Conservation (phyloP, 1,139 yeast genomes). For the Diutina siamensis region DNA sequence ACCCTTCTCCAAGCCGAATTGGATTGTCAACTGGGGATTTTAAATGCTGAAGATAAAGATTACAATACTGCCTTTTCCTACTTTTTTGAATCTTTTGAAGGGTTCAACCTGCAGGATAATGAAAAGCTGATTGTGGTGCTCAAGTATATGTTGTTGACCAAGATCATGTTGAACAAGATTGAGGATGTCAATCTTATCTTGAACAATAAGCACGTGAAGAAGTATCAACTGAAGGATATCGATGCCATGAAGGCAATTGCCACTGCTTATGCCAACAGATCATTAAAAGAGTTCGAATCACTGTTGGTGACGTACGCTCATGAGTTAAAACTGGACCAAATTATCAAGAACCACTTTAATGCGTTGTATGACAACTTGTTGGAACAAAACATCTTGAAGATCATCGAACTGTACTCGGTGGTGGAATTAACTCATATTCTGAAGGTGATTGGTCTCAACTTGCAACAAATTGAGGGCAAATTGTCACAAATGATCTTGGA, state of each 20-base stretch:
- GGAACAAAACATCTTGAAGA: slow-evolving; percentile 87
- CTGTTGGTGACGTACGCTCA: slow-evolving; percentile 59
- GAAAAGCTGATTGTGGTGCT: slow-evolving; percentile 64
- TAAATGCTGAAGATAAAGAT: slow-evolving; percentile 95
- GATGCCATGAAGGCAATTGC: slow-evolving; percentile 96
- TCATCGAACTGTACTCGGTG: slow-evolving; percentile 90
- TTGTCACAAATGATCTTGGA: slow-evolving; percentile 94
- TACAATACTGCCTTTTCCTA: slow-evolving; percentile 93
- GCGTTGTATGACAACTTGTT: slow-evolving; percentile 87
- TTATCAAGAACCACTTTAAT: slow-evolving; percentile 85
- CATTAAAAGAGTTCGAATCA: slow-evolving; percentile 80
- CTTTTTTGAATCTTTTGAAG: slow-evolving; percentile 91
- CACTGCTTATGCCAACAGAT: slow-evolving; percentile 78
- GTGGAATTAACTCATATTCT: slow-evolving; percentile 89
- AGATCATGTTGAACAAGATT: slow-evolving; percentile 81
- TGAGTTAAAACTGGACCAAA: slow-evolving; percentile 77
- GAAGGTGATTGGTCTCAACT: slow-evolving; percentile 75
- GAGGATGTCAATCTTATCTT: slow-evolving; percentile 77
- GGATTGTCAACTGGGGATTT: slow-evolving; percentile 89
- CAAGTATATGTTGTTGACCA: slow-evolving; percentile 85
- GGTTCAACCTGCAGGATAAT: slow-evolving; percentile 55
- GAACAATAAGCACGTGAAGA: slow-evolving; percentile 67
- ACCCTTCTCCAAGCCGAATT: slow-evolving; percentile 90
- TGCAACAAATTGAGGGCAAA: slow-evolving; percentile 87
- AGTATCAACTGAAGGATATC: slow-evolving; percentile 59